phyloP scores from a whole-genome alignment of 2,329 filamentous ascomycete species.

The Coniochaeta pulveracea region DNA sequence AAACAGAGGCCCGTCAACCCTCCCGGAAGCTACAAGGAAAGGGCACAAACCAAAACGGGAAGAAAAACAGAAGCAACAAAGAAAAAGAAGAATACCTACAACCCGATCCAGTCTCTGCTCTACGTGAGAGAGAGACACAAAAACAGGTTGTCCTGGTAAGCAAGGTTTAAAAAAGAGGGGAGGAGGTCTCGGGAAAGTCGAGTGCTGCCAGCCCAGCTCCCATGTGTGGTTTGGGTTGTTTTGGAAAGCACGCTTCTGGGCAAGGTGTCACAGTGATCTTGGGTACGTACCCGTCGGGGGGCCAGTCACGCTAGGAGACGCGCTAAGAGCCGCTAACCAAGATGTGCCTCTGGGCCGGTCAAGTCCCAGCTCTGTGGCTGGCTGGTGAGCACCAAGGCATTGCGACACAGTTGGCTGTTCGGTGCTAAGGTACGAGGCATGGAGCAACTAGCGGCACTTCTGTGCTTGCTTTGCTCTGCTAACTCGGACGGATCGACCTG shows the following conservation, averaged over 20 bases:
- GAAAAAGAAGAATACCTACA: conserved; percentile 1
- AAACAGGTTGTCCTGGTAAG: not conserved
- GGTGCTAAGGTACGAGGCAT: conserved; percentile 3
- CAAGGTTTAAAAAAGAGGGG: conserved; percentile 4
- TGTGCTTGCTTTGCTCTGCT: no score
- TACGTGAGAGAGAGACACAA: conserved; percentile 2
- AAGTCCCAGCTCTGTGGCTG: no score
- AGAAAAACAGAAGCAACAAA: conserved; percentile 3
- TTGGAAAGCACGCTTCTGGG: conserved; percentile 1
- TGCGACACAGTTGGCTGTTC: not conserved
- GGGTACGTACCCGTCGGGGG: no score
- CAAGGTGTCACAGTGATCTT: conserved; percentile 1
- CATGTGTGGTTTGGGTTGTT: conserved; percentile 2
- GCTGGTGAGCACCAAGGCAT: no score
- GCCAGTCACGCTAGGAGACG: no score
- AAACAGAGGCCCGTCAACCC: not conserved
- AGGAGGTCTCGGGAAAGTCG: conserved; percentile 2
- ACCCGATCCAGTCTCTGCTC: not conserved
- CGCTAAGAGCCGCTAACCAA: no score
- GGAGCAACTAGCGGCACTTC: no score
- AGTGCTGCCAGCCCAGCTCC: not conserved
- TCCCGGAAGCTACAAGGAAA: not conserved
- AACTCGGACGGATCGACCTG: no score
- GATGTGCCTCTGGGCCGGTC: no score
- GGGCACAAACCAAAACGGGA: not conserved